Conservation (phyloP, 2,329 filamentous ascomycete genomes). For the Fusarium phyllophilum region DNA sequence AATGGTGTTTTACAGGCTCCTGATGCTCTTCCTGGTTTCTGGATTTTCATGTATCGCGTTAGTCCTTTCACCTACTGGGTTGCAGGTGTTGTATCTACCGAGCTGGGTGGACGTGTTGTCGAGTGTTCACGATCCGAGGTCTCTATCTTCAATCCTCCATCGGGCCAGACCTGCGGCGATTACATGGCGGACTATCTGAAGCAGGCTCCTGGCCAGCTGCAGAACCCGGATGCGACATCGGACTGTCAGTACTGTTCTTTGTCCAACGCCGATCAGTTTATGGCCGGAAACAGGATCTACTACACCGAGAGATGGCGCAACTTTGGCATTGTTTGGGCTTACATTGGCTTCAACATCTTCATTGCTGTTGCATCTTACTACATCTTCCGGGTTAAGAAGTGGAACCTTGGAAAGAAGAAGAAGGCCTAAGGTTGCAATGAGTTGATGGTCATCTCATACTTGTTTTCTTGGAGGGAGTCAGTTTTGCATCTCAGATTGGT, state of each 20-base stretch:
- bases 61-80: constrained; percentile 74
- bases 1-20: constrained; percentile 67
- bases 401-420: constrained; percentile 34
- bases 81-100: constrained; percentile 58
- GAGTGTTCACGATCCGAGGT: constrained; percentile 65
- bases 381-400: constrained; percentile 35
- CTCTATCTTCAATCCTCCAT: constrained; percentile 70
- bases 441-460: too few species aligned
- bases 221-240: constrained; percentile 24
- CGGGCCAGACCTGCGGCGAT: constrained; percentile 49
- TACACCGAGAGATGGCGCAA: constrained; percentile 32
- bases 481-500: neutral
- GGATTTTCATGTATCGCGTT: constrained; percentile 78
- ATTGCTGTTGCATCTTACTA: constrained; percentile 27
- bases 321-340: constrained; percentile 32
- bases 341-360: constrained; percentile 30
- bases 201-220: constrained; percentile 41
- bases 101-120: constrained; percentile 44
- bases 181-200: constrained; percentile 67
- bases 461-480: neutral
- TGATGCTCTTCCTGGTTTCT: constrained; percentile 68
- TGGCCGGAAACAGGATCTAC: constrained; percentile 28
- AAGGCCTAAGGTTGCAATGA: neutral
- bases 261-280: constrained; percentile 23
- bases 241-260: constrained; percentile 27